Evolutionary conservation across 2,329 filamentous ascomycete species (phyloP).

Genomic region (Tolypocladium guangdongense): DNA sequence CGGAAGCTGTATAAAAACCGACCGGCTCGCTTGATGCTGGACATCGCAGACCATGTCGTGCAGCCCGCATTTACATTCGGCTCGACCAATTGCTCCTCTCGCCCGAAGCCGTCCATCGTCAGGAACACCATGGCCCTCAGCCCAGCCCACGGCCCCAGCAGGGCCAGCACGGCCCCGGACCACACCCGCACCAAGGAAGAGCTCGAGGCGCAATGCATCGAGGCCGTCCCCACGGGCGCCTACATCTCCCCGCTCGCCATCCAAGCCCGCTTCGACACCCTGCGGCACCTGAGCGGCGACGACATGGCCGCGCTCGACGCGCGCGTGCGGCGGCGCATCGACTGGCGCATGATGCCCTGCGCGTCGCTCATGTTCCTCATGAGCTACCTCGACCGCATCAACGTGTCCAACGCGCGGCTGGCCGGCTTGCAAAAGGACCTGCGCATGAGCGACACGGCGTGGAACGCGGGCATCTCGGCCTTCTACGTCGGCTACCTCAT

Average conservation of each 20-base stretch:
- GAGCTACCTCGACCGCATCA: constrained; percentile 38
- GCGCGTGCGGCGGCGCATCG: constrained; percentile 16
- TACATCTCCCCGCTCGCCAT: constrained; percentile 2
- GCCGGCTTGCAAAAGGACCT: constrained; percentile 23
- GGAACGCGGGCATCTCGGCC: constrained; percentile 26
- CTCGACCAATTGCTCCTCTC: too few species aligned
- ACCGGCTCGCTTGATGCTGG: too few species aligned
- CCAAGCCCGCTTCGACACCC: constrained; percentile 12
- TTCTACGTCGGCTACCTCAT: constrained; percentile 34
- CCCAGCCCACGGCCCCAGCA: too few species aligned
- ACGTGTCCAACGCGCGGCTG: constrained; percentile 31
- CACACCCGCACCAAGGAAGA: too few species aligned
- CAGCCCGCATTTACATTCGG: too few species aligned
- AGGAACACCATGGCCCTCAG: too few species aligned
- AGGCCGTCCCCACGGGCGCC: neutral
- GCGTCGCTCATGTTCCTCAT: constrained; percentile 18
- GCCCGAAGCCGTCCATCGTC: too few species aligned
- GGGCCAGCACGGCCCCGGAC: too few species aligned
- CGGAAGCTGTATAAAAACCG: too few species aligned
- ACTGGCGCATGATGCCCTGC: constrained; percentile 18
- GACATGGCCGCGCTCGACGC: constrained; percentile 16
- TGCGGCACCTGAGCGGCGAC: constrained; percentile 9
- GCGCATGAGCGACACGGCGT: constrained; percentile 20
- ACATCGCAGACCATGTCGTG: too few species aligned
- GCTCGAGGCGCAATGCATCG: too few species aligned